These are phyloP conservation scores for Neofusicoccum sp. DNA, from an alignment of 2,329 filamentous ascomycete genomes.

Conservation along the genomic window DNA sequence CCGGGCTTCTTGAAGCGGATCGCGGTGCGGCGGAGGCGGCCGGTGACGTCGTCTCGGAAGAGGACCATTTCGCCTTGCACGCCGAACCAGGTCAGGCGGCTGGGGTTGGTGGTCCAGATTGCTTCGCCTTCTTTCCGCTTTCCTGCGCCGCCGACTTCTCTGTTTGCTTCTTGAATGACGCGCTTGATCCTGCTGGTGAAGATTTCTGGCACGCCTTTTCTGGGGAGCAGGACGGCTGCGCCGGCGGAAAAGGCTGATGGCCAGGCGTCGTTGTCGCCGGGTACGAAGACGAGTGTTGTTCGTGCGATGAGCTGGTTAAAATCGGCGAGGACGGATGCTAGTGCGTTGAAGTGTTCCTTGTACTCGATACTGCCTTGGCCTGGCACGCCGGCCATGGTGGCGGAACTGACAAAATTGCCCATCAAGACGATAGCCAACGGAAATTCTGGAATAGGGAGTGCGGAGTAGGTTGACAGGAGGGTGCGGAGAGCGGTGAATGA, in stretches of 20 bases:
- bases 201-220: slow-evolving; percentile 76
- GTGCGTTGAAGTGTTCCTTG: slow-evolving; percentile 91
- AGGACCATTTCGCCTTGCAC: slow-evolving; percentile 85
- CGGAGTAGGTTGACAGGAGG: slow-evolving; percentile 72
- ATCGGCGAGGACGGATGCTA: slow-evolving; percentile 80
- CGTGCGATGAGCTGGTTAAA: slow-evolving; percentile 78
- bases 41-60: slow-evolving; percentile 83
- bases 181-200: slow-evolving; percentile 87
- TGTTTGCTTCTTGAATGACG: slow-evolving; percentile 76
- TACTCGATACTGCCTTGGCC: slow-evolving; percentile 88
- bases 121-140: slow-evolving; percentile 66
- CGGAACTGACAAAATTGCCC: slow-evolving; percentile 74
- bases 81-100: slow-evolving; percentile 81
- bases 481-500: slow-evolving; percentile 79
- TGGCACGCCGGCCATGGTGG: slow-evolving; percentile 63
- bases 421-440: slow-evolving; percentile 82
- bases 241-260: slow-evolving; percentile 80
- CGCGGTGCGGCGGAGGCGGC: slow-evolving; percentile 74
- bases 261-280: slow-evolving; percentile 98
- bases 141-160: slow-evolving; percentile 59
- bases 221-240: slow-evolving; percentile 69
- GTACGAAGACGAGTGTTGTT: slow-evolving; percentile 88
- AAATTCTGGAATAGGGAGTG: slow-evolving; percentile 62
- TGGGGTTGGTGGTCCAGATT: slow-evolving; percentile 87
- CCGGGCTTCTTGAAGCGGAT: slow-evolving; percentile 66